phyloP scores from a whole-genome alignment of 2,329 filamentous ascomycete genomes.

The Fusarium setosum region DNA sequence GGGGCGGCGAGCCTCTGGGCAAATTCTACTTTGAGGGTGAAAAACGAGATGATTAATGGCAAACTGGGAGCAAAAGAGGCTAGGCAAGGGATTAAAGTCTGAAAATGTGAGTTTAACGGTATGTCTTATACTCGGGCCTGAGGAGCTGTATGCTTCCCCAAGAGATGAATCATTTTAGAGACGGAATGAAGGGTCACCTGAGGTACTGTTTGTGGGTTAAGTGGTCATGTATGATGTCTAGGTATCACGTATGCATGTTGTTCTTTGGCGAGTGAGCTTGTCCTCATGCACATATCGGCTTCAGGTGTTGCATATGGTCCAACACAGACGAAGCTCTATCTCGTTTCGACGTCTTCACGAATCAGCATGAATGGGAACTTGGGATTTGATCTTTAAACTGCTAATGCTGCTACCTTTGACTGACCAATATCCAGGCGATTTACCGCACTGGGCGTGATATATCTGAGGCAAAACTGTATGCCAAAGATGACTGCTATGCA shows the following conservation, averaged over 20 bases:
- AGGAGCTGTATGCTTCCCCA: background rate
- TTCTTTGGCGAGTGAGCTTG: background rate
- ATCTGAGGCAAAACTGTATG: too few relatives aligned
- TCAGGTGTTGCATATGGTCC: too few relatives aligned
- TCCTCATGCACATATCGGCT: background rate
- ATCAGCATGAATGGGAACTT: too few relatives aligned
- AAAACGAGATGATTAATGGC: conserved; percentile 30
- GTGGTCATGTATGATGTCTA: conserved; percentile 9
- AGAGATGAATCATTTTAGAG: background rate
- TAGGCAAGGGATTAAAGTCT: background rate
- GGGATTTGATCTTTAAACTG: too few relatives aligned
- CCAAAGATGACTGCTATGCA: too few relatives aligned
- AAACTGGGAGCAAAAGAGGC: background rate
- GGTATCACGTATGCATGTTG: conserved; percentile 10
- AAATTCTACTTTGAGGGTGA: conserved; percentile 70
- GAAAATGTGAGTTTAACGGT: background rate
- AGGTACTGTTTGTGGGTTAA: background rate
- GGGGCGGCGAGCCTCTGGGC: conserved; percentile 60
- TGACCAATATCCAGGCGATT: too few relatives aligned
- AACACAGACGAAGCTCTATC: background rate
- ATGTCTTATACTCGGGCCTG: background rate
- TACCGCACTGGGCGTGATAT: too few relatives aligned
- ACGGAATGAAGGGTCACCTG: background rate
- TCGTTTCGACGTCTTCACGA: too few relatives aligned
- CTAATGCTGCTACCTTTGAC: too few relatives aligned